Evolutionary conservation across 2,329 filamentous ascomycete species (phyloP).

Genomic region (Trichoderma polysporum): DNA sequence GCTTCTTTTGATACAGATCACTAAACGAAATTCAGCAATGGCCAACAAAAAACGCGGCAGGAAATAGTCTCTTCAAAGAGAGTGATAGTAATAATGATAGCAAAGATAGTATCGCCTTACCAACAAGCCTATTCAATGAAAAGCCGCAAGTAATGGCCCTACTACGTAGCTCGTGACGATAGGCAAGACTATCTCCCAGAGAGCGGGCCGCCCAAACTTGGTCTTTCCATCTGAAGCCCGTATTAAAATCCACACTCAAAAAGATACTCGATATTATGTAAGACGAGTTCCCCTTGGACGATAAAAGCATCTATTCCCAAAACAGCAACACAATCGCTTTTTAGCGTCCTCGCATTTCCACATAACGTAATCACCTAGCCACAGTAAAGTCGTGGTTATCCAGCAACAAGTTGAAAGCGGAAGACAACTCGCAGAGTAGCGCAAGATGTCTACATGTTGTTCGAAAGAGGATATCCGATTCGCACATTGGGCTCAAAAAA

Average conservation of each 20-base stretch:
- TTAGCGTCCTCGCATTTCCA: not conserved
- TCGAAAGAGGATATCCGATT: not conserved
- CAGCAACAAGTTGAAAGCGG: not conserved
- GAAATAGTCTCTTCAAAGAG: not conserved
- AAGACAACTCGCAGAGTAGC: not conserved
- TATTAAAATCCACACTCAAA: too few species aligned
- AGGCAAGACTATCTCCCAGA: not conserved
- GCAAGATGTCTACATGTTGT: not conserved
- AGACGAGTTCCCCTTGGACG: not conserved
- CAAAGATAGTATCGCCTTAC: too few species aligned
- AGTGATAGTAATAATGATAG: not conserved
- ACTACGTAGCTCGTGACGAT: not conserved
- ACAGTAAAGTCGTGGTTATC: not conserved
- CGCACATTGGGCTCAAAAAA: not conserved
- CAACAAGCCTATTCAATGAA: not conserved
- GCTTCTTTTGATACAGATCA: too few species aligned
- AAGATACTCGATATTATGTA: not conserved
- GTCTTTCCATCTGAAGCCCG: not conserved
- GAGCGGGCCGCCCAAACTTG: not conserved
- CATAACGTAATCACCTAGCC: not conserved
- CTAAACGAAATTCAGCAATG: too few species aligned
- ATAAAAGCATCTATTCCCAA: not conserved
- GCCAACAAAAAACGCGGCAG: too few species aligned
- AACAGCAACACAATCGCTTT: not conserved
- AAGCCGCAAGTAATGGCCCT: not conserved